Percentiles rank a stretch among this genome's conserved stretches.
phyloP scores from a whole-genome alignment of 2,329 filamentous ascomycete genomes.

The Fusarium sp. region DNA sequence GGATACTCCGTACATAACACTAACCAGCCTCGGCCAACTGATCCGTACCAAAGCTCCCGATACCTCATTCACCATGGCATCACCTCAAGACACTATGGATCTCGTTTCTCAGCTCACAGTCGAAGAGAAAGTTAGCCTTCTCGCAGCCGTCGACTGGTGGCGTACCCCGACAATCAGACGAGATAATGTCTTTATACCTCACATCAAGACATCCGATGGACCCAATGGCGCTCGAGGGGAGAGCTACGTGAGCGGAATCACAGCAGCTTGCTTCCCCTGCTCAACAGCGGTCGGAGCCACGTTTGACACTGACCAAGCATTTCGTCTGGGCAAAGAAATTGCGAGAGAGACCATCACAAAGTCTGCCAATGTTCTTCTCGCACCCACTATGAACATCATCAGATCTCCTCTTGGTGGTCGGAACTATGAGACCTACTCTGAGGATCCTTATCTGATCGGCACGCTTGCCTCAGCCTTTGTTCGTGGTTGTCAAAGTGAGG shows the following conservation, averaged over 20 bases:
- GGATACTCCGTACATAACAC: not conserved
- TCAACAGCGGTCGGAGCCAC: not conserved
- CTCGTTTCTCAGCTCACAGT: not conserved
- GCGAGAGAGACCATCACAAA: slow-evolving; percentile 14
- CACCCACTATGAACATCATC: slow-evolving; percentile 15
- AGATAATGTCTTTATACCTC: slow-evolving; percentile 12
- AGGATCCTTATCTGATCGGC: slow-evolving; percentile 3
- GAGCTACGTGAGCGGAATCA: slow-evolving; percentile 20
- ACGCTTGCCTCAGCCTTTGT: slow-evolving; percentile 15
- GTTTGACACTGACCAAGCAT: not conserved
- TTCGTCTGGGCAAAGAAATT: not conserved
- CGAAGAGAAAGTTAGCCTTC: not conserved
- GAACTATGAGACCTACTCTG: slow-evolving; percentile 21
- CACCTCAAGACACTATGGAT: not conserved
- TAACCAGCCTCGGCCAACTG: not conserved
- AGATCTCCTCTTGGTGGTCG: slow-evolving; percentile 12
- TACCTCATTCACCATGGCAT: not conserved
- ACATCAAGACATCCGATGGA: slow-evolving; percentile 15
- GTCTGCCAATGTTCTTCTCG: slow-evolving; percentile 12
- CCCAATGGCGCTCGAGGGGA: slow-evolving; percentile 5
- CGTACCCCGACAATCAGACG: slow-evolving; percentile 6
- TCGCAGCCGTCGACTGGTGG: slow-evolving; percentile 18
- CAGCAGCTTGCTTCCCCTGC: slow-evolving; percentile 18
- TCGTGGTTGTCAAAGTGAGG: slow-evolving; percentile 8
- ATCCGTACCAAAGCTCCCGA: too few species aligned